Evolutionary conservation across 2,329 filamentous ascomycete genomes (phyloP), one percentile per base, ranked within the genome.

Genomic region (Hypoxylon sp.): DNA sequence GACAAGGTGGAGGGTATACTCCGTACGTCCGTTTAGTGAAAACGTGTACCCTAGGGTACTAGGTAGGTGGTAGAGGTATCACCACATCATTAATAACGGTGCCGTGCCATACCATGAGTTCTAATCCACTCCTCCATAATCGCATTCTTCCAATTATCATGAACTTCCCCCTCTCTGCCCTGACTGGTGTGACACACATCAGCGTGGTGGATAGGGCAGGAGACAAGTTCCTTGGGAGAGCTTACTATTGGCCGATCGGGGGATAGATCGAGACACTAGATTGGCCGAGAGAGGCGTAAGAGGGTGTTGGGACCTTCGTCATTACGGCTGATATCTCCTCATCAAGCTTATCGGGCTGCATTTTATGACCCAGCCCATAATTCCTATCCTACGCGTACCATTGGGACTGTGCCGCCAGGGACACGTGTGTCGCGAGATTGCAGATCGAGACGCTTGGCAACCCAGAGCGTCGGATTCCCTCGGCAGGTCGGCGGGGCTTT

Each of bases 391-490:
- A 63, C 31, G 33, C 26, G 51, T 65, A 69, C 59, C 65, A 71
- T 66, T 71, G 66, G 66, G 59, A 71, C 66, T 69, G 62, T 71
- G 69, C 65, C 59, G 52, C 67, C 57, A 54, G 59, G 60, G 63
- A 71, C 70, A 72, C 70, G 70, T 72, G 70, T 72, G 70, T 71
- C 62, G 70, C 70, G 58, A 70, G 67, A 66, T 66, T 70, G 70
- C 63, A 70, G 67, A 72, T 70, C 67, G 60, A 59, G 57, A 55
- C 58, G 54, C 68, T 72, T 70, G 70, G 67, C 65, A 64, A 58
- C 37, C 70, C 70, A 71, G 65, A 72, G 64, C 53, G 50, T 61
- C 70, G 70, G 70, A 70, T 72, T 72, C 70, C 59, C 67, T 71
- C 65, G 70, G 63, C 55, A 65, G 69, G 52, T 37, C 46, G 19